Evolutionary conservation across 352 stramenopile genomes (phyloP).

Genomic region (Globisporangium emineosum): DNA sequence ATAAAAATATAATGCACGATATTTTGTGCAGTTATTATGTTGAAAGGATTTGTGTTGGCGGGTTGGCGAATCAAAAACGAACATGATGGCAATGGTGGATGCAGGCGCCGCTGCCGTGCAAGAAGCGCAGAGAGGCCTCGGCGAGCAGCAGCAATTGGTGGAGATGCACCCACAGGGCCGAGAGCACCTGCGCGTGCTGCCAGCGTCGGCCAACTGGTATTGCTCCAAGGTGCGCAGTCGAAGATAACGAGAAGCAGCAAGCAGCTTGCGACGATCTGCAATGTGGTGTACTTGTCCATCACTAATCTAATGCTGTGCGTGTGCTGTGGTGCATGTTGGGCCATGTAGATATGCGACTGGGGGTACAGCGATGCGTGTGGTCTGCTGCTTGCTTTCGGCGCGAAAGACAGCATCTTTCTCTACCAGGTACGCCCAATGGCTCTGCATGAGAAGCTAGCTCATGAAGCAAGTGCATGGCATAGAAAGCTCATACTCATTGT

Average conservation of each 20-base stretch:
- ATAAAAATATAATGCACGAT: too few relatives aligned
- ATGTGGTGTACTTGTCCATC: neutral
- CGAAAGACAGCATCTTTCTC: slow-evolving; percentile 57
- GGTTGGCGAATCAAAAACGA: too few relatives aligned
- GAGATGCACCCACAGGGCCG: slow-evolving; percentile 48
- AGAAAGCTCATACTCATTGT: neutral
- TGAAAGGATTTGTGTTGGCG: too few relatives aligned
- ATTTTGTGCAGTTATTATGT: too few relatives aligned
- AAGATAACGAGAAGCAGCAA: too few relatives aligned
- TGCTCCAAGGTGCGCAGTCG: slow-evolving; percentile 62
- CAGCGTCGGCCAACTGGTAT: slow-evolving; percentile 76
- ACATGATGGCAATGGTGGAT: too few relatives aligned
- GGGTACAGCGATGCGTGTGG: slow-evolving; percentile 30
- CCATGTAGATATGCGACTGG: slow-evolving; percentile 66
- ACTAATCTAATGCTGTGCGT: neutral
- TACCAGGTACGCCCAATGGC: too few relatives aligned
- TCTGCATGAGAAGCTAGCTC: too few relatives aligned
- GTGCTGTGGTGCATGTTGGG: neutral
- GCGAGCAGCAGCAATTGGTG: too few relatives aligned
- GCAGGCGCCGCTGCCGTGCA: neutral
- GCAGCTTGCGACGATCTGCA: too few relatives aligned
- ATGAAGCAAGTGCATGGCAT: neutral
- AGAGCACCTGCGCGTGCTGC: slow-evolving; percentile 42
- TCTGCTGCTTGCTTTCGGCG: slow-evolving; percentile 52
- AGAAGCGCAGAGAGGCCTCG: neutral